Base-by-base conservation (phyloP, 116 monocot genomes). In the Posidonia oceanica region DNA sequence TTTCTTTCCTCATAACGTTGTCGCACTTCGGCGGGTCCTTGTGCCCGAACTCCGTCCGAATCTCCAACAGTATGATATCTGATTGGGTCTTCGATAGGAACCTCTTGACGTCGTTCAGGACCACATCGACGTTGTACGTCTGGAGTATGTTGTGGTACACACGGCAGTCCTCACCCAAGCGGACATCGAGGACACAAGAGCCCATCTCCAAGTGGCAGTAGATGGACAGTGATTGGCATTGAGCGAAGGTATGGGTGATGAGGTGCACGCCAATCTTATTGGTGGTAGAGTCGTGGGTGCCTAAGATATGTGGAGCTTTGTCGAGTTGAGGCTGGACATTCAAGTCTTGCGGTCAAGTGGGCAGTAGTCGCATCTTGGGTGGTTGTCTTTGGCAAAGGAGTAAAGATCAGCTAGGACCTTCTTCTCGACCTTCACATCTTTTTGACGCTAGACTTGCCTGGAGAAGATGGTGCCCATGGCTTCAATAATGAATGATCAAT, bases 211-310 rank as follows among this genome's bases (percentile, higher is more conserved):
- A 87, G 76, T 90, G 90, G 12, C 21, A 5, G 80, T 84, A 87
- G 74, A 90, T 74, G 62, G 90, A 87, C 69, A 53, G 53, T 18
- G 77, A 76, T 72, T 90, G 90, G 79, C 90, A 90, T 69, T 82
- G 86, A 2, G 87, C 87, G 76, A 90, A 87, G n/a, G 87, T 84
- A 1, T 82, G 78, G 39, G 82, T 71, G 73, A 86, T 52, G 76
- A 84, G 80, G 13, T 63, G 75, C 75, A 86, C 13, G 67, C 86
- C 86, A 77, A 86, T 90, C 73, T 78, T 80, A 79, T 86, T 54
- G 67, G 90, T 86, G 59, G 87, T 84, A 16, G 90, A 90, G 78
- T 90, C 90, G 77, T 90, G 86, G 10, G 89, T 83, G n/a, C 89
- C 89, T 81, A 62, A 63, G 75, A 36, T 29, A 90, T 2, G 39